Base-by-base conservation (phyloP, 768 basidiomycete species). In the Nevesoporus exiguus region DNA sequence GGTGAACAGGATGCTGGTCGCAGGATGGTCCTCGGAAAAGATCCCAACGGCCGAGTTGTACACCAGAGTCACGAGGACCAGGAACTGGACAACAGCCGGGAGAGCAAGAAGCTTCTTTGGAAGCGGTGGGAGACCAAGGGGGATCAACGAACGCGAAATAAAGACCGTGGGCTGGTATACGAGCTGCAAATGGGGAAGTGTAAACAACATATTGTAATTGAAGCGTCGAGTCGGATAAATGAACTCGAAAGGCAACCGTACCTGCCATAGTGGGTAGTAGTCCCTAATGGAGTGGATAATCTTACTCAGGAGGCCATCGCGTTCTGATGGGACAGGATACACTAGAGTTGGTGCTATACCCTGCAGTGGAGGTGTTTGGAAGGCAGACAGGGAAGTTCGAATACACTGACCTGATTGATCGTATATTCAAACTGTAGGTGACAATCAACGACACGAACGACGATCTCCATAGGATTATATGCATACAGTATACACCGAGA, bases 231-330 rank as follows among this genome's bases (percentile, higher is more conserved):
- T 47, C 29, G 13, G 11, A 46, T 30, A 40, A 44, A 51, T 21
- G 41, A 17, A 34, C 5, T 34, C 19, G 57, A 63, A 5, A 36
- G 34, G 15, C 0, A 31, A 11, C 19, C 77, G 27, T 56, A 87
- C 90, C 85, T 93, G 91, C 90, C 93, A 97, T 34, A 96, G 80
- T 2, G 94, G 94, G 71, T 98, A 98, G 67, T 94, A 98, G 65
- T 98, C 96, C 34, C 93, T 80, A 21, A 93, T 78, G 1, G 83
- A 85, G 62, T 90, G 84, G 52, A 98, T 90, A 54, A 98, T 79
- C 65, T 79, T 82, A 64, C 85, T 82, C 48, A 96, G 76, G 11
- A 92, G 48, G 51, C 82, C 79, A 56, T 85, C 76, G 6, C 73
- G 72, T 29, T 29, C 27, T 29, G 27, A 29, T 17, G 34, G 95